Percentiles rank a stretch among this genome's conserved stretches.
Evolutionary conservation across 257 asterid species (phyloP).

Genomic region (Nicotiana otophora): DNA sequence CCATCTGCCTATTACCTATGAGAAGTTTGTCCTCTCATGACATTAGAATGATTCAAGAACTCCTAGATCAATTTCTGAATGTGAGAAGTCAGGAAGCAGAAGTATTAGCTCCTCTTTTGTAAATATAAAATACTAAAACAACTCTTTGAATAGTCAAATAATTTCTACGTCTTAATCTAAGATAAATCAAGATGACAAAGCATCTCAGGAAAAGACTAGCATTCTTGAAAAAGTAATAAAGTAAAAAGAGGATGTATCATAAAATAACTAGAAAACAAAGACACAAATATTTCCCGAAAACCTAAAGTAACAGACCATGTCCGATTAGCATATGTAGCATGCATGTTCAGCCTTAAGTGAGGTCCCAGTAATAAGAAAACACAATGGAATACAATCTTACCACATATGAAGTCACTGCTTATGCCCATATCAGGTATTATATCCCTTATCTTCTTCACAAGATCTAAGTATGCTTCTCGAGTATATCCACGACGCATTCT

Average conservation of each 20-base stretch:
- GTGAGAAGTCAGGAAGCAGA: not conserved
- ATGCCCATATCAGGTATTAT: slow-evolving; percentile 87
- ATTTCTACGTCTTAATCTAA: not conserved
- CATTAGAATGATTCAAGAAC: not conserved
- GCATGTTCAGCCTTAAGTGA: not conserved
- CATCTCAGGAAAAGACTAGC: not conserved
- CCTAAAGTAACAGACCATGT: not conserved
- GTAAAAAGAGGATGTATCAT: not conserved
- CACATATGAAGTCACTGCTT: slow-evolving; percentile 94
- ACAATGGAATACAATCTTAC: slow-evolving; percentile 37
- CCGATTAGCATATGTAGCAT: not conserved
- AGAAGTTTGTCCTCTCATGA: not conserved
- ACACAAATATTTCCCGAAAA: not conserved
- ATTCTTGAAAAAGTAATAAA: not conserved
- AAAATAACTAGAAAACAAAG: not conserved
- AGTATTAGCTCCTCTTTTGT: not conserved
- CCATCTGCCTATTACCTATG: not conserved
- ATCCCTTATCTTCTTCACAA: slow-evolving; percentile 64
- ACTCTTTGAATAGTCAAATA: not conserved
- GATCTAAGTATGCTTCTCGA: slow-evolving; percentile 84
- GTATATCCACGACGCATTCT: slow-evolving; percentile 94
- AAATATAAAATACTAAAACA: not conserved
- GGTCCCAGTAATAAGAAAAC: not conserved
- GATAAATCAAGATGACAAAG: not conserved
- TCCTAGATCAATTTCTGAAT: not conserved